Conservation (phyloP, 2,329 filamentous ascomycete genomes). For the Chaetomium strumarium region DNA sequence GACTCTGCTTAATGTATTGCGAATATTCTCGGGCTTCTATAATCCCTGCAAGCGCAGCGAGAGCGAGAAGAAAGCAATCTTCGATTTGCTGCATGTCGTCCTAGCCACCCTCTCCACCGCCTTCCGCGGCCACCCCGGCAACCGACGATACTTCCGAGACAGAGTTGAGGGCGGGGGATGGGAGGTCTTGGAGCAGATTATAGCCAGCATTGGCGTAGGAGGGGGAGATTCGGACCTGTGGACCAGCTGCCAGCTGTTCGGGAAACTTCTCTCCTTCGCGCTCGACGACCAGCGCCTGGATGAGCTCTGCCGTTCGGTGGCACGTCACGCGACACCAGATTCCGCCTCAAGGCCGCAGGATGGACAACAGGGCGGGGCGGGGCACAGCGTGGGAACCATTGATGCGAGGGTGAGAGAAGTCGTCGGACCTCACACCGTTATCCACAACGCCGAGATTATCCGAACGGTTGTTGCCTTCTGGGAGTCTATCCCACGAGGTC, state of each 20-base stretch:
- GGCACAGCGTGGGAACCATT: slow-evolving; percentile 27
- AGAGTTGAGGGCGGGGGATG: slow-evolving; percentile 73
- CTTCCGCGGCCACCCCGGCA: slow-evolving; percentile 74
- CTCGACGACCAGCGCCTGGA: slow-evolving; percentile 72
- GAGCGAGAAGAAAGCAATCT: slow-evolving; percentile 58
- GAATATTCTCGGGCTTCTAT: slow-evolving; percentile 69
- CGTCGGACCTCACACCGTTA: slow-evolving; percentile 44
- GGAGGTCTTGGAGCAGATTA: slow-evolving; percentile 65
- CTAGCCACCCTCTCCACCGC: slow-evolving; percentile 69
- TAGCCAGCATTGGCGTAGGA: slow-evolving; percentile 61
- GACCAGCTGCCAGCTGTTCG: slow-evolving; percentile 70
- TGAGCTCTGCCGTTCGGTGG: slow-evolving; percentile 56
- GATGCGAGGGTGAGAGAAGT: slow-evolving; percentile 41
- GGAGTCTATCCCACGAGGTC: slow-evolving; percentile 52
- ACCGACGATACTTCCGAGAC: slow-evolving; percentile 78
- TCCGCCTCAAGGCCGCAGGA: background rate
- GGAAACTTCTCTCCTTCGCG: slow-evolving; percentile 73
- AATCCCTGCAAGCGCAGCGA: slow-evolving; percentile 57
- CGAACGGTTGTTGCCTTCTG: slow-evolving; percentile 58
- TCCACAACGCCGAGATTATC: slow-evolving; percentile 59
- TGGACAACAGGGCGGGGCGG: slow-evolving; percentile 1
- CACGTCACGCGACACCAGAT: slow-evolving; percentile 15
- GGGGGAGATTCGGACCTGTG: slow-evolving; percentile 61
- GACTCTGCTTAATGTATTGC: slow-evolving; percentile 61
- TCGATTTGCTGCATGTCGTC: slow-evolving; percentile 64